Conservation (phyloP, 1,284 basidiomycete species). For the Puccinia novopanici region DNA sequence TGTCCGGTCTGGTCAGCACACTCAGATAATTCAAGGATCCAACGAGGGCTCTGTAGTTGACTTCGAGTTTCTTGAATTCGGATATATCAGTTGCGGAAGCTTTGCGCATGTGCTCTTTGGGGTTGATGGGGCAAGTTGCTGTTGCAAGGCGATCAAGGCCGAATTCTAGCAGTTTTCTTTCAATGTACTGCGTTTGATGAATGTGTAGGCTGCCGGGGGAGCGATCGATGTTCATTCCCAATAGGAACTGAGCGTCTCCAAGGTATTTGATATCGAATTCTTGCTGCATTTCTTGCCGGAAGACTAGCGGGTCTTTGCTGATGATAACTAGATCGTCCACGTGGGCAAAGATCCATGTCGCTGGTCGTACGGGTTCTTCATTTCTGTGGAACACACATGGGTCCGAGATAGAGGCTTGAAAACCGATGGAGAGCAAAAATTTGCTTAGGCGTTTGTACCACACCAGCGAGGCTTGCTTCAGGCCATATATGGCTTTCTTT, state of each 20-base stretch:
- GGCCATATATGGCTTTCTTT: not conserved
- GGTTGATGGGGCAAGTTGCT: not conserved
- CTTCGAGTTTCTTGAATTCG: not conserved
- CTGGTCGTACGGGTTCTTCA: not conserved
- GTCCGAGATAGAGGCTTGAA: not conserved
- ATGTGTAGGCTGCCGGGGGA: not conserved
- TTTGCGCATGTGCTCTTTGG: not conserved
- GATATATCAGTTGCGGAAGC: not conserved
- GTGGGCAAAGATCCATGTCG: not conserved
- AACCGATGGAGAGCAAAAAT: not conserved
- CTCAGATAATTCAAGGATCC: not conserved
- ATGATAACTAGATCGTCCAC: no score
- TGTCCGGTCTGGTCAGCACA: not conserved
- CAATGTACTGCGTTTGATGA: slow-evolving; percentile 8
- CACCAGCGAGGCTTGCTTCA: not conserved
- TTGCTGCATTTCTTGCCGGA: not conserved
- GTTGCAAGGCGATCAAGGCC: not conserved
- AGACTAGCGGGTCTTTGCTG: not conserved
- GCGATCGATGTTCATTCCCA: slow-evolving; percentile 7
- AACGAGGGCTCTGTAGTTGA: not conserved
- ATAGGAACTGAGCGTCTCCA: slow-evolving; percentile 1
- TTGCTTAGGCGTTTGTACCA: not conserved
- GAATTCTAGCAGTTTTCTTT: not conserved
- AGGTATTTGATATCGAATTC: no score
- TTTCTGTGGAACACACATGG: not conserved